A percentile compares a stretch with the other conserved stretches of the same genome.
These are phyloP conservation scores for Stipa capillata DNA, from an alignment of 176 grass and related monocot genomes.

Conservation along the genomic window DNA sequence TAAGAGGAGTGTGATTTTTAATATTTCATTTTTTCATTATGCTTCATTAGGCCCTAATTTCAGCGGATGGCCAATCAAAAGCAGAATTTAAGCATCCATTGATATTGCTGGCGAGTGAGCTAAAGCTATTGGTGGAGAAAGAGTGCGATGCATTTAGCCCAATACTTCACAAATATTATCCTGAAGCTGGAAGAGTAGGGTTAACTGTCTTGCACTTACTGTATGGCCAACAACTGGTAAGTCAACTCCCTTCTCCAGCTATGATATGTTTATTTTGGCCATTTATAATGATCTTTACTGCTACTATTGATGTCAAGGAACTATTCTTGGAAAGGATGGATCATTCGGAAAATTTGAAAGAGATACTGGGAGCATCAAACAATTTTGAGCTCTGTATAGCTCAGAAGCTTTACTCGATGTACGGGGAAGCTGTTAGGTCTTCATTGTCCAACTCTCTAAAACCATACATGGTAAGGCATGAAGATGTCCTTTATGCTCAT, in stretches of 20 bases:
- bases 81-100: slow-evolving; percentile 50
- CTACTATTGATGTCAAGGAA: slow-evolving; percentile 45
- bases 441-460: slow-evolving; percentile 41
- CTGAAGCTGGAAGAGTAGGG: slow-evolving; percentile 57
- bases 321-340: slow-evolving; percentile 44
- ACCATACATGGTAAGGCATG: slow-evolving; percentile 66
- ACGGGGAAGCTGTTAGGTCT: slow-evolving; percentile 26
- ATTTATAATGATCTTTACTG: slow-evolving; percentile 31
- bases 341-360: slow-evolving; percentile 43
- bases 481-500: background rate
- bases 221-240: slow-evolving; percentile 77
- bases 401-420: slow-evolving; percentile 50
- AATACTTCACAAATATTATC: slow-evolving; percentile 53
- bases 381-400: slow-evolving; percentile 68
- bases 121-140: slow-evolving; percentile 69
- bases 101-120: slow-evolving; percentile 49
- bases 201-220: slow-evolving; percentile 55
- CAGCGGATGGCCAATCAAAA: slow-evolving; percentile 39
- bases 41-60: slow-evolving; percentile 40
- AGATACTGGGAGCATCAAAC: slow-evolving; percentile 52
- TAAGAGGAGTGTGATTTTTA: background rate
- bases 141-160: slow-evolving; percentile 54
- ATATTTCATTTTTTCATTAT: background rate
- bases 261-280: background rate
- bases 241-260: slow-evolving; percentile 18